Conservation (phyloP, 805 yeast species). For the Lipomyces lipofer region DNA sequence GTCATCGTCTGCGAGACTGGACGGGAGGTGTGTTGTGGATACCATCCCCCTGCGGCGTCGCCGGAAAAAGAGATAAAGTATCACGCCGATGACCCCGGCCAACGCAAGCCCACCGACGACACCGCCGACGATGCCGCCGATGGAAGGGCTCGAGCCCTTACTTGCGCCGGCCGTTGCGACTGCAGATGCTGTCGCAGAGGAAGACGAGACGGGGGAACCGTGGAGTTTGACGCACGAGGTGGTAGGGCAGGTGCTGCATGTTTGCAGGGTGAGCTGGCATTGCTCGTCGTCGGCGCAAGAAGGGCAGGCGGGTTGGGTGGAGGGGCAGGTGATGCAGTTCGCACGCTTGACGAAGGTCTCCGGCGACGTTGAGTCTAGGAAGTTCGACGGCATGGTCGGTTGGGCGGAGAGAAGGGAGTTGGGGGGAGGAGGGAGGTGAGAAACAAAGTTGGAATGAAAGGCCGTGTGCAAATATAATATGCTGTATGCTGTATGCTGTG, state of each 20-base stretch:
- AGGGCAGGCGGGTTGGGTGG: constrained; percentile 51
- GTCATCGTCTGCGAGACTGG: constrained; percentile 2
- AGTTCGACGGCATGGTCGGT: too few relatives aligned
- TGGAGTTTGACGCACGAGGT: constrained; percentile 53
- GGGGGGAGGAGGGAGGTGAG: too few relatives aligned
- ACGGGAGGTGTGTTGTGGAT: constrained; percentile 41
- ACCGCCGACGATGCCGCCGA: constrained; percentile 73
- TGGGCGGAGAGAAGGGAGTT: too few relatives aligned
- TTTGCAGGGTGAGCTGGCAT: constrained; percentile 56
- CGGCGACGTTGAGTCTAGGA: too few relatives aligned
- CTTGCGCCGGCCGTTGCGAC: not conserved
- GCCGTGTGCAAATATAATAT: too few relatives aligned
- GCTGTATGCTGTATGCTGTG: too few relatives aligned
- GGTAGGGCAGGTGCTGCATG: constrained; percentile 59
- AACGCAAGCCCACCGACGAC: constrained; percentile 62
- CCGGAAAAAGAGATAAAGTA: constrained; percentile 43
- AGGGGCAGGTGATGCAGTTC: constrained; percentile 40
- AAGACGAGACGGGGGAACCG: constrained; percentile 10
- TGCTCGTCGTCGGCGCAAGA: constrained; percentile 52
- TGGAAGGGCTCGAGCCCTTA: constrained; percentile 24
- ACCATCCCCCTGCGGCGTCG: constrained; percentile 33
- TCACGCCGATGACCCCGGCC: constrained; percentile 43
- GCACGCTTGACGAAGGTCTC: constrained; percentile 6
- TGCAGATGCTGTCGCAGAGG: constrained; percentile 8
- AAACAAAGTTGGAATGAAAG: too few relatives aligned